Percentiles rank a stretch among this genome's conserved stretches.
Evolutionary conservation across 495 filamentous ascomycete genomes (phyloP).

Genomic region (Collariella sp.): DNA sequence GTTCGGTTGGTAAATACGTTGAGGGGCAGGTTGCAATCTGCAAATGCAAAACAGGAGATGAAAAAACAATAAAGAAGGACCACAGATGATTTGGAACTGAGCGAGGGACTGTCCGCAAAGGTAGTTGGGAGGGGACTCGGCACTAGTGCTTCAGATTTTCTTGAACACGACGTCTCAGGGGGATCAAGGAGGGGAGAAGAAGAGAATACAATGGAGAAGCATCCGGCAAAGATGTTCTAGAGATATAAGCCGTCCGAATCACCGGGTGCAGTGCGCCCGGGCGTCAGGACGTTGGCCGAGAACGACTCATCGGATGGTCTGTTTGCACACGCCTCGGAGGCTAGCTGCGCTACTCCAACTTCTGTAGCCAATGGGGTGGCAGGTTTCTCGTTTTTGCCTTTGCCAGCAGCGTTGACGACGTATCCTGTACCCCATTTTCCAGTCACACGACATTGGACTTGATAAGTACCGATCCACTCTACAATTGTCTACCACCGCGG

Average conservation of each 20-base stretch:
- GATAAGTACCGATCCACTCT: no score
- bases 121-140: neutral
- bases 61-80: neutral
- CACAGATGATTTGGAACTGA: neutral
- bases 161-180: no score
- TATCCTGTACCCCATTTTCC: no score
- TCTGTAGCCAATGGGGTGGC: no score
- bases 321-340: neutral
- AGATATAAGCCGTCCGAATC: conserved; percentile 1
- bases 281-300: neutral
- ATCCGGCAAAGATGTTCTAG: neutral
- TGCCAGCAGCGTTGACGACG: no score
- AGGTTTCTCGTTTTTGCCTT: no score
- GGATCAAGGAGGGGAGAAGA: neutral
- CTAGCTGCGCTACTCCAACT: no score
- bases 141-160: neutral
- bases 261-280: neutral
- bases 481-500: no score
- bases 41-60: neutral
- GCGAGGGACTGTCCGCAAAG: neutral
- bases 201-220: neutral
- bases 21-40: neutral
- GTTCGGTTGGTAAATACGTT: neutral
- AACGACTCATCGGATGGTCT: neutral
- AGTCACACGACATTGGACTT: no score